phyloP scores from a whole-genome alignment of 805 yeast species.

The Pichia exigua region DNA sequence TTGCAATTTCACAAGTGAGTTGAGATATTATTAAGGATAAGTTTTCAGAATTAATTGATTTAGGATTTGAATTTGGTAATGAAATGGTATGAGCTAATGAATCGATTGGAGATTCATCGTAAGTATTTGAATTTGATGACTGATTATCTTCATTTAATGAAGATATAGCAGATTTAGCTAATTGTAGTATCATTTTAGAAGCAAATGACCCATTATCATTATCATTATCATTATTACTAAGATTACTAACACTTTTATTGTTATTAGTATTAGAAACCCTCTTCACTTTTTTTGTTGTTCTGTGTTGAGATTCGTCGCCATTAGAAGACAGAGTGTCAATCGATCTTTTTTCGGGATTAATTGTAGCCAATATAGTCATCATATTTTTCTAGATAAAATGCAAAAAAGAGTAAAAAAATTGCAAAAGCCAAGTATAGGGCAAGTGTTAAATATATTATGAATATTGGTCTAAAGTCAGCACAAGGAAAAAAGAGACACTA shows the following conservation, averaged over 20 bases:
- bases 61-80: conserved; percentile 43
- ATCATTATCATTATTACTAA: not conserved
- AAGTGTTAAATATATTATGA: not conserved
- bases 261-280: not conserved
- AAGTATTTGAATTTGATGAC: conserved; percentile 13
- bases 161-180: conserved; percentile 61
- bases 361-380: conserved; percentile 5
- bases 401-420: not conserved
- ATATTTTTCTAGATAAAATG: not conserved
- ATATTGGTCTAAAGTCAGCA: not conserved
- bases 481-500: not conserved
- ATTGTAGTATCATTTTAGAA: conserved; percentile 19
- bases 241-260: not conserved
- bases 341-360: not conserved
- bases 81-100: conserved; percentile 52
- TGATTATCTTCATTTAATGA: conserved; percentile 53
- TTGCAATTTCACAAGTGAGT: conserved; percentile 57
- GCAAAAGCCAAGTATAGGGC: not conserved
- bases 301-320: not conserved
- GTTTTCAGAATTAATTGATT: conserved; percentile 45
- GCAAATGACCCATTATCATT: conserved; percentile 1
- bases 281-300: not conserved
- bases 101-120: conserved; percentile 39
- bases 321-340: not conserved
- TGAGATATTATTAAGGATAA: conserved; percentile 48